Evolutionary conservation across 495 filamentous ascomycete genomes (phyloP), one percentile per base, ranked within the genome.

Genomic region (Penicillium fimorum): DNA sequence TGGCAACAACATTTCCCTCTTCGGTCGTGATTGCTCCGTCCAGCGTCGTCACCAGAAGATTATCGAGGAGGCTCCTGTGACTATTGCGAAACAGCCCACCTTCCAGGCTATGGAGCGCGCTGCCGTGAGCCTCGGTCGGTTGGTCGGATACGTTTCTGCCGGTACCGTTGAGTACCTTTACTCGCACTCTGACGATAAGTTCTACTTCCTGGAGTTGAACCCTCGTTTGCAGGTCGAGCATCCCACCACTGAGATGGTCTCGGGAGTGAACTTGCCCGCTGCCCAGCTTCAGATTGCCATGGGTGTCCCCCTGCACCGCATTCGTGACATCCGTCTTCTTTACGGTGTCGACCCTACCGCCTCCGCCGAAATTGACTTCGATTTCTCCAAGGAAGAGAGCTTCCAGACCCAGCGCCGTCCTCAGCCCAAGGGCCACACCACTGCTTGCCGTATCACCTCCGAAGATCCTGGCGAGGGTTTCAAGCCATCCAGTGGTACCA

Each of bases 41-140:
- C 94, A 99, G 76, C 87, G 94, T 74, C 83, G 94, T 76, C 94
- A 99, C 77, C 94, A 99, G 76, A 99, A 99, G 80, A 99, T 99
- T 72, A 99, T 99, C 61, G 94, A 99, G 74, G 94, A 99, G 74
- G 94, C 94, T 5, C 94, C 94, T 12, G 94, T 97, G 32, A 99
- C 94, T 10, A 93, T 99, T 51, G 94, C 94, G 24, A 94, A 89
- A 66, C 82, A 84, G 24, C 71, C 76, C 40, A 97, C 94, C 49
- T 99, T 99, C 83, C 84, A 87, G 66, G 86, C 86, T 22, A 99
- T 99, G 94, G 94, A 97, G 77, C 88, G 91, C 61, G 94, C 94
- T 41, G 94, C 94, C 22, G 95, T 99, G 29, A 89, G 93, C 56
- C 82, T 99, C 25, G 94, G 94, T 58, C 87, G 82, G 61, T 84